phyloP scores from a whole-genome alignment of 2,329 filamentous ascomycete species.

The Fusarium sacchari region DNA sequence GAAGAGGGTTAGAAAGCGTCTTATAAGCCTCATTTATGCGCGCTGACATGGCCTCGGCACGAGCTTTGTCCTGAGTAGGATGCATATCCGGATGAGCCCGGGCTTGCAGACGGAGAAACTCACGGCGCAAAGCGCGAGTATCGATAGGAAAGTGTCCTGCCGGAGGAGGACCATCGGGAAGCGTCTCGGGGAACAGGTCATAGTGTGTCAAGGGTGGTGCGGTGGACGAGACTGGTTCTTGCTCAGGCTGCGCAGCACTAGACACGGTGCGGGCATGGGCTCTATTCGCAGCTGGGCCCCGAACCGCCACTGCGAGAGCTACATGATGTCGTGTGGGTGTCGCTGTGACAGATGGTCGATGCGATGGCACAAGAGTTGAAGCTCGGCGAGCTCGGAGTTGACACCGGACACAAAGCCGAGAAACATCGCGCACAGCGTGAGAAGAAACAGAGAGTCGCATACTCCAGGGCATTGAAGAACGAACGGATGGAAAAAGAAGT shows the following conservation, averaged over 20 bases:
- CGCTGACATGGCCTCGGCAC: constrained; percentile 81
- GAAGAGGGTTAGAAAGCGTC: constrained; percentile 80
- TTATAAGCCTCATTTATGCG: constrained; percentile 92
- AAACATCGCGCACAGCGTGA: constrained; percentile 40
- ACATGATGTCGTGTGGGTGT: constrained; percentile 5
- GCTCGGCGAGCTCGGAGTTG: constrained; percentile 44
- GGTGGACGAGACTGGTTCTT: constrained; percentile 9
- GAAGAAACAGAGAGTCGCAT: constrained; percentile 45
- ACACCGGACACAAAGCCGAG: constrained; percentile 50
- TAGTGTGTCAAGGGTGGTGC: constrained; percentile 71
- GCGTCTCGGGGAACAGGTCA: constrained; percentile 84
- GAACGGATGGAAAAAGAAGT: neutral
- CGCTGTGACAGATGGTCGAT: constrained; percentile 18
- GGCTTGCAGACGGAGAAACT: constrained; percentile 88
- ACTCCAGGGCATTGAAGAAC: neutral
- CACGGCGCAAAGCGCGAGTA: constrained; percentile 74
- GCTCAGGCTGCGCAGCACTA: constrained; percentile 20
- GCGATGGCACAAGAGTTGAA: constrained; percentile 35
- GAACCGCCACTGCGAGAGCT: constrained; percentile 1
- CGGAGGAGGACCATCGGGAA: constrained; percentile 82
- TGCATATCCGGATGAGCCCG: constrained; percentile 78
- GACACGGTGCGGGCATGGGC: constrained; percentile 22
- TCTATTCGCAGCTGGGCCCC: neutral
- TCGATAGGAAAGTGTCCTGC: constrained; percentile 79
- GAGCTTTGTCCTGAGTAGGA: constrained; percentile 61